A percentile compares a stretch with the other conserved stretches of the same genome.
phyloP scores from a whole-genome alignment of 179 eudicot species.

The Monotropa hypopitys region DNA sequence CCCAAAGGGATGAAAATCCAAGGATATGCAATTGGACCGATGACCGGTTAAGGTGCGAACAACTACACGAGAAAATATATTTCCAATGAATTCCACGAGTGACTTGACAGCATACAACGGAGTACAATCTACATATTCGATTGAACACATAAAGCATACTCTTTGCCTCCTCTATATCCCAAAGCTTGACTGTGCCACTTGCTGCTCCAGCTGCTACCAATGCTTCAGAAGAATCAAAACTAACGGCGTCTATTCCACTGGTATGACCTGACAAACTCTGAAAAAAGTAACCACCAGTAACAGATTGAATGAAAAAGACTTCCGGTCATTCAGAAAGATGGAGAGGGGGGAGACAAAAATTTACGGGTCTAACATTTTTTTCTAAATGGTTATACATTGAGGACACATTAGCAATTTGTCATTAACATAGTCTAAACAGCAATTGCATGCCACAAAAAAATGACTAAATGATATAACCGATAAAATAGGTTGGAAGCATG shows the following conservation, averaged over 20 bases:
- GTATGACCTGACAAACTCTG: slow-evolving; percentile 98
- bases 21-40: slow-evolving; percentile 88
- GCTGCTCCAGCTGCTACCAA: slow-evolving; percentile 98
- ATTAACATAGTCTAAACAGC: background rate
- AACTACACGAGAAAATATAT: slow-evolving; percentile 31
- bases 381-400: background rate
- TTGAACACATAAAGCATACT: slow-evolving; percentile 34
- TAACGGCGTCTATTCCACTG: slow-evolving; percentile 91
- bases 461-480: background rate
- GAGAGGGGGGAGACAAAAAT: too few species aligned
- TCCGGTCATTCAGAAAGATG: background rate
- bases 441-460: background rate
- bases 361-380: background rate
- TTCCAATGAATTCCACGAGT: background rate
- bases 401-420: background rate
- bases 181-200: slow-evolving; percentile 94
- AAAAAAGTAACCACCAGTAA: slow-evolving; percentile 13
- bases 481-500: background rate
- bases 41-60: slow-evolving; percentile 96
- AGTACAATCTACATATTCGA: background rate
- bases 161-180: slow-evolving; percentile 99
- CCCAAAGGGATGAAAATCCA: slow-evolving; percentile 98
- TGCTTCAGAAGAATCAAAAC: slow-evolving; percentile 95
- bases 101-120: background rate
- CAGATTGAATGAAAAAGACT: background rate